Evolutionary conservation across 805 yeast genomes (phyloP).

Genomic region (Kregervanrija delftensis): DNA sequence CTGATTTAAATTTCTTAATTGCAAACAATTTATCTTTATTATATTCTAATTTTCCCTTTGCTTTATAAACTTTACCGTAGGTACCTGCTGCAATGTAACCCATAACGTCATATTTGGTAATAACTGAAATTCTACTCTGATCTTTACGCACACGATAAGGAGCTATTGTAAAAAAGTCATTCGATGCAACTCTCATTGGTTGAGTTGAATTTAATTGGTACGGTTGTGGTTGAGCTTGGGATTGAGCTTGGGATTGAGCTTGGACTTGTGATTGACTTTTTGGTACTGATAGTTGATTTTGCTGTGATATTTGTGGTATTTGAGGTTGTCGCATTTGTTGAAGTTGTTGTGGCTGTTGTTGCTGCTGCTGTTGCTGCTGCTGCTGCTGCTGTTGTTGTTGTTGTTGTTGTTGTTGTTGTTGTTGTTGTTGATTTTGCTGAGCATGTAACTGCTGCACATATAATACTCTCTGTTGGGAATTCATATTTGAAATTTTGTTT

Average conservation of each 20-base stretch:
- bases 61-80: slow-evolving; percentile 92
- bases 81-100: slow-evolving; percentile 99
- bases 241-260: slow-evolving; percentile 16
- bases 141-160: slow-evolving; percentile 64
- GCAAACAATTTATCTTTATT: slow-evolving; percentile 49
- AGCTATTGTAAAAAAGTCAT: slow-evolving; percentile 45
- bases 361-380: slow-evolving; percentile 8
- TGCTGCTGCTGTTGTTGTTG: slow-evolving; percentile 20
- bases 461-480: slow-evolving; percentile 1
- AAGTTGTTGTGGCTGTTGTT: slow-evolving; percentile 6
- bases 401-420: slow-evolving; percentile 4
- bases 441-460: slow-evolving; percentile 7
- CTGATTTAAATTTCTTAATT: slow-evolving; percentile 92
- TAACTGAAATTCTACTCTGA: slow-evolving; percentile 58
- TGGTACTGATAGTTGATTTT: background rate
- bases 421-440: slow-evolving; percentile 8
- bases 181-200: slow-evolving; percentile 49
- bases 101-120: slow-evolving; percentile 78
- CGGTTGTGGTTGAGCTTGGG: slow-evolving; percentile 1
- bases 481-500: too few relatives aligned
- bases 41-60: slow-evolving; percentile 38
- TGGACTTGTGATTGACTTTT: slow-evolving; percentile 3
- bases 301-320: background rate
- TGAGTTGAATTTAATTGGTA: slow-evolving; percentile 22
- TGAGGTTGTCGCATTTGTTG: slow-evolving; percentile 13